These are phyloP conservation scores for Psilocybe sp. DNA, from an alignment of 768 basidiomycete species.

Conservation along the genomic window DNA sequence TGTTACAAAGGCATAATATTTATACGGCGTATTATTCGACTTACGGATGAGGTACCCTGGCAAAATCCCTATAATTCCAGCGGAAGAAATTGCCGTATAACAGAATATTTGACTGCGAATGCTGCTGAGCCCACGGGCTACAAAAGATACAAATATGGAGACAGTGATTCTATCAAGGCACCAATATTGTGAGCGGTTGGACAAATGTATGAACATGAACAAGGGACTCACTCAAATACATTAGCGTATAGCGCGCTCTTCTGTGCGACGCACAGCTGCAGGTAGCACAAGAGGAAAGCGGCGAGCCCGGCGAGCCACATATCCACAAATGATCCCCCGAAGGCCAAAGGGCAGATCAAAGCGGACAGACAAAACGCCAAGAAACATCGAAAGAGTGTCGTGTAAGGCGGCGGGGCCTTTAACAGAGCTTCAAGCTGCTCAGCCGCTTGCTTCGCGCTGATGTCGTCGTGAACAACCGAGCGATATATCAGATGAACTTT, in stretches of 20 bases:
- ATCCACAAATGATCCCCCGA: conserved; percentile 81
- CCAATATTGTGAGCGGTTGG: background rate
- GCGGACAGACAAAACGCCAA: conserved; percentile 72
- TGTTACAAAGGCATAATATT: conserved; percentile 2
- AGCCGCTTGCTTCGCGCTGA: conserved; percentile 76
- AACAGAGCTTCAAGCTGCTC: conserved; percentile 63
- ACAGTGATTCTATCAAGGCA: conserved; percentile 69
- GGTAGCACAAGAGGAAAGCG: conserved; percentile 62
- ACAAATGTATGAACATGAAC: background rate
- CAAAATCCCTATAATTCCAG: conserved; percentile 83
- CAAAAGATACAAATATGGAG: conserved; percentile 77
- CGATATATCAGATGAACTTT: conserved; percentile 85
- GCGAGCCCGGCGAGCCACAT: conserved; percentile 78
- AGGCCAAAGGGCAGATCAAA: conserved; percentile 81
- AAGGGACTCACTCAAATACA: conserved; percentile 77
- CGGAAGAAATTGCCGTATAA: conserved; percentile 87
- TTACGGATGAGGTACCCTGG: conserved; percentile 84
- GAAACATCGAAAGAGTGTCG: conserved; percentile 55
- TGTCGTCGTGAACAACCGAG: conserved; percentile 86
- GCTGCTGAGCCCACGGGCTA: conserved; percentile 78
- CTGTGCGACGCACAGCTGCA: conserved; percentile 72
- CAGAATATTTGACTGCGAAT: conserved; percentile 80
- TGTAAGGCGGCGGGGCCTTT: conserved; percentile 61
- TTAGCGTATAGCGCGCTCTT: conserved; percentile 84
- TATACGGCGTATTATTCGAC: conserved; percentile 19